Percentiles rank a stretch among this genome's conserved stretches.
These are phyloP conservation scores for Eimeria praecox DNA, from an alignment of 169 alveolate species.

Conservation along the genomic window DNA sequence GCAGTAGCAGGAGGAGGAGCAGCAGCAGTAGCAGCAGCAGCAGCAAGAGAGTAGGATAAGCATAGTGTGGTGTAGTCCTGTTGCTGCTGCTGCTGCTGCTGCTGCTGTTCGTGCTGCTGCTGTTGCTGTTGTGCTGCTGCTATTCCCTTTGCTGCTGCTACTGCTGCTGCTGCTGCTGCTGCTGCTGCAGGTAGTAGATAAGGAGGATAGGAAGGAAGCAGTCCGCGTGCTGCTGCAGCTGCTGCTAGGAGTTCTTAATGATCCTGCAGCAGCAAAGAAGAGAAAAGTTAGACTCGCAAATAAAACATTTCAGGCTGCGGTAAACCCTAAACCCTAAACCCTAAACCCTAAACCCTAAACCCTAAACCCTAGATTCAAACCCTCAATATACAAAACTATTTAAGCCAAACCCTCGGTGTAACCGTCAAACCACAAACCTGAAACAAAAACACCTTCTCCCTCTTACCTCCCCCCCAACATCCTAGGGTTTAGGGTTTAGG, in stretches of 20 bases:
- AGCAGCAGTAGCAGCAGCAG: conserved; percentile 39
- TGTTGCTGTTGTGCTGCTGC: no score
- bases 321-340: conserved; percentile 21
- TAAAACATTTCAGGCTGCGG: neutral
- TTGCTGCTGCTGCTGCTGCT: neutral
- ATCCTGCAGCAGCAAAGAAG: conserved; percentile 25
- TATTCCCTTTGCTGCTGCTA: neutral
- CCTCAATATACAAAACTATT: neutral
- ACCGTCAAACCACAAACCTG: neutral
- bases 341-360: conserved; percentile 19
- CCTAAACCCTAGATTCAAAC: neutral
- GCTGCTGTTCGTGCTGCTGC: neutral
- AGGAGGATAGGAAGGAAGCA: neutral
- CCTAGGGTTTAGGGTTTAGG: neutral
- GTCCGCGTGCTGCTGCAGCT: conserved; percentile 19
- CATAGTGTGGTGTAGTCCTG: no score
- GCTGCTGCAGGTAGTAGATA: neutral
- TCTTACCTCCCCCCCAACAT: no score
- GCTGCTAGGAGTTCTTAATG: conserved; percentile 45
- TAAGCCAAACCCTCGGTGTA: no score
- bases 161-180: conserved; percentile 8
- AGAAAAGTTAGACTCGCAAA: conserved; percentile 18
- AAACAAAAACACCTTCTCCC: neutral
- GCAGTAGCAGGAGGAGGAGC: neutral
- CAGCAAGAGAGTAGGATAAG: no score